Evolutionary conservation across 371 early-diverging fungal species (phyloP).

Genomic region (Mortierella sp.): DNA sequence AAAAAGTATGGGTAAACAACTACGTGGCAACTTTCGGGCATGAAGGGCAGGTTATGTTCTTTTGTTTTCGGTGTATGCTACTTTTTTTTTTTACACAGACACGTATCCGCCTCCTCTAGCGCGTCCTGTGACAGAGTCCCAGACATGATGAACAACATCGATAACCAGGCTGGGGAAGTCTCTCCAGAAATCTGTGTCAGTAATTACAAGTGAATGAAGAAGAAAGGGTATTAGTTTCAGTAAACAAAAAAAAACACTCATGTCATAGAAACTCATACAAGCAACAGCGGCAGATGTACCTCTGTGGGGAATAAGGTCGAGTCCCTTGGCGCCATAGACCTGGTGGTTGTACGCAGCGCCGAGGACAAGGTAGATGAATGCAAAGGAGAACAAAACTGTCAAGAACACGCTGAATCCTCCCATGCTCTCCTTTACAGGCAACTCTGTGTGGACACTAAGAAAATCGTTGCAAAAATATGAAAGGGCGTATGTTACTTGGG

Average conservation of each 20-base stretch:
- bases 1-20: background rate
- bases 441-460: constrained; percentile 15
- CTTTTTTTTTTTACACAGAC: constrained; percentile 30
- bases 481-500: background rate
- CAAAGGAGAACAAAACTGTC: constrained; percentile 37
- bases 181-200: constrained; percentile 46
- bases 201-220: background rate
- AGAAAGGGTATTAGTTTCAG: background rate
- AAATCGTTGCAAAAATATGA: background rate
- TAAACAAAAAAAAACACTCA: no score
- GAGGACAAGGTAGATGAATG: constrained; percentile 27
- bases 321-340: constrained; percentile 45
- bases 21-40: background rate
- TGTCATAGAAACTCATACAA: background rate
- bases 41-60: background rate
- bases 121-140: constrained; percentile 54
- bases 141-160: constrained; percentile 47
- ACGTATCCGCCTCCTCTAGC: constrained; percentile 35
- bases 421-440: constrained; percentile 35
- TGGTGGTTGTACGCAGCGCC: constrained; percentile 49
- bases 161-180: constrained; percentile 53
- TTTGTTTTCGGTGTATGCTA: background rate
- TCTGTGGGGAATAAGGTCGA: constrained; percentile 48
- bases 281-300: constrained; percentile 18
- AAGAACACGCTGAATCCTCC: constrained; percentile 48